Base-by-base conservation (phyloP, 2,329 filamentous ascomycete species). In the Penicillium sp. region DNA sequence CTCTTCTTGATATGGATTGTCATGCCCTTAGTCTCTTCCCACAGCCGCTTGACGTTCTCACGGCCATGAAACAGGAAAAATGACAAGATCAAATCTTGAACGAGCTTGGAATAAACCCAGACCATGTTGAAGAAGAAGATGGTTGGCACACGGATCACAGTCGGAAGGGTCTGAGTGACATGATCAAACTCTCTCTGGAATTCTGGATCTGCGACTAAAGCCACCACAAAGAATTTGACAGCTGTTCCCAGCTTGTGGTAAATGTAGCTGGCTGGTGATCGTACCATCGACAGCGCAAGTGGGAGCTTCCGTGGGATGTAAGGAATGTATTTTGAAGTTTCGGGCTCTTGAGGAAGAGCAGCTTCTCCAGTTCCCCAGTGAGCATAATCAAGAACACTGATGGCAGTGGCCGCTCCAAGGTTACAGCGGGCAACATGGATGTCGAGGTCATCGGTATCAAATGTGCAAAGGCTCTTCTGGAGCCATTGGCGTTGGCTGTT, bases 171-270 rank as follows among this genome's bases (percentile, higher is more conserved):
- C 41, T 66, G 63, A 47, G 79, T 70, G 45, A 76, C 73, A 61
- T 77, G 76, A 53, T 77, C 72, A 42, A 81, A 69, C 51, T 82
- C 79, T 56, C 78, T 69, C 57, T 81, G 76, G 55, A 78, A 80
- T 58, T 82, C 79, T 0, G 78, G 74, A 59, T 82, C 79, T 2
- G 79, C 79, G 58, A 81, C 74, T 18, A 79, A 68, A 10, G 79
- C 77, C 40, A 81, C 73, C 7, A 79, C 67, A 32, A 79, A 67
- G 59, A 81, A 80, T 49, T 81, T 82, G 56, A 78, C 66, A 51
- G 72, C 69, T 2, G 71, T 67, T 1, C 77, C 76, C 1, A 77
- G 38, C 3, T 66, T 67, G 49, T 80, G 76, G 57, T 79, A 80
- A 1, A 74, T 29, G 19, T 71, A 74, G 18, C 69, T 69, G 23